A percentile compares a stretch with the other conserved stretches of the same genome.
phyloP scores from a whole-genome alignment of 345 rosid species.

The Microcos paniculata region DNA sequence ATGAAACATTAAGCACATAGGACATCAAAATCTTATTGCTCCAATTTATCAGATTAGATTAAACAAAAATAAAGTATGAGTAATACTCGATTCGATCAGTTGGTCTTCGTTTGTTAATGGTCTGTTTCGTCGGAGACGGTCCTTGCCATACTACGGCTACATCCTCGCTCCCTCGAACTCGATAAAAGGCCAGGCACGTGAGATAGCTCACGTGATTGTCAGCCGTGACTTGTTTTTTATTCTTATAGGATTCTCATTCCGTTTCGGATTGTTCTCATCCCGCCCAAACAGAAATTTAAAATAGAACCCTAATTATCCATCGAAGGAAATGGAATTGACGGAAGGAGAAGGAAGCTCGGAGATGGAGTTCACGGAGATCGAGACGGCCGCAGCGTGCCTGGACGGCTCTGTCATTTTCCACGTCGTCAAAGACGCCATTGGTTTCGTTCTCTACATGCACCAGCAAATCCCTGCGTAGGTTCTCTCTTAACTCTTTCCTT shows the following conservation, averaged over 20 bases:
- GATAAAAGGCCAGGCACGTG: too few relatives aligned
- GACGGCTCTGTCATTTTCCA: constrained; percentile 56
- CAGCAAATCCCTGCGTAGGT: constrained; percentile 92
- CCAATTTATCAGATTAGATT: too few relatives aligned
- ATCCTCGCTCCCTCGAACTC: too few relatives aligned
- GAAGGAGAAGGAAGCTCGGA: constrained; percentile 44
- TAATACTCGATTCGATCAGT: too few relatives aligned
- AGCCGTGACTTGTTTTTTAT: not conserved
- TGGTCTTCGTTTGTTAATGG: too few relatives aligned
- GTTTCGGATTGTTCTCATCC: not conserved
- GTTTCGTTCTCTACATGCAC: constrained; percentile 89
- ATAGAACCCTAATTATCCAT: not conserved
- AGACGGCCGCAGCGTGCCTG: constrained; percentile 43
- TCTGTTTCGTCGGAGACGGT: too few relatives aligned
- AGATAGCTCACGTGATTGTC: not conserved
- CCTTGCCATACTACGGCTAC: too few relatives aligned
- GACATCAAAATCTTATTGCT: too few relatives aligned
- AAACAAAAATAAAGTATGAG: too few relatives aligned
- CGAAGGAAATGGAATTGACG: constrained; percentile 21
- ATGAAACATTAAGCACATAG: too few relatives aligned
- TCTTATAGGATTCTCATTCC: not conserved
- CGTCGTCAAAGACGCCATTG: constrained; percentile 59
- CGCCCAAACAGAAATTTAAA: constrained; percentile 14
- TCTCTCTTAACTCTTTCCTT: constrained; percentile 8
- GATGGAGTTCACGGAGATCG: constrained; percentile 44